Percentiles rank a stretch among this genome's conserved stretches.
Evolutionary conservation across 2,329 filamentous ascomycete genomes (phyloP).

Genomic region (Helminthosporium solani): DNA sequence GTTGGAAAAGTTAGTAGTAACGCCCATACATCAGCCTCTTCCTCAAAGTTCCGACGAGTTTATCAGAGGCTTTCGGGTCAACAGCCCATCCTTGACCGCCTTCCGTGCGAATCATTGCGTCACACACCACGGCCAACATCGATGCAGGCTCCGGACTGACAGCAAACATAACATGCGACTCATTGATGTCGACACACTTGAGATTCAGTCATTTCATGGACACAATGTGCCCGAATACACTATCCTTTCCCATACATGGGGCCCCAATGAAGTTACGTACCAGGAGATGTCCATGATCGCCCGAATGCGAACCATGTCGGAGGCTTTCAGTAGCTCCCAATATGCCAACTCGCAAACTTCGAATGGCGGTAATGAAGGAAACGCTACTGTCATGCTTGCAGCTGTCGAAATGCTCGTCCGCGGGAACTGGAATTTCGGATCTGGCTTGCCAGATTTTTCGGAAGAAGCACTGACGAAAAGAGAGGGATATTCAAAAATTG

Average conservation of each 20-base stretch:
- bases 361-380: neutral
- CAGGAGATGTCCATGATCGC: conserved; percentile 21
- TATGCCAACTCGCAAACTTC: neutral
- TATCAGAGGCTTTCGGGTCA: too few relatives aligned
- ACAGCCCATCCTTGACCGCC: too few relatives aligned
- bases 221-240: conserved; percentile 22
- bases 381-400: conserved; percentile 13
- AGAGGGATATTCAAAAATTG: conserved; percentile 20
- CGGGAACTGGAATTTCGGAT: conserved; percentile 11
- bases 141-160: too few relatives aligned
- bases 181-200: conserved; percentile 24
- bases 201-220: conserved; percentile 23
- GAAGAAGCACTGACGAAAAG: conserved; percentile 19
- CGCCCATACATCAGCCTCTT: too few relatives aligned
- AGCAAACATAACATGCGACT: conserved; percentile 22
- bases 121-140: too few relatives aligned
- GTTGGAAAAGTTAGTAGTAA: too few relatives aligned
- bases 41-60: too few relatives aligned
- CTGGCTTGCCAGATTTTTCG: conserved; percentile 6
- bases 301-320: conserved; percentile 12
- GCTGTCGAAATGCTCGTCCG: conserved; percentile 22
- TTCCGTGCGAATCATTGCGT: too few relatives aligned
- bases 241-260: conserved; percentile 27
- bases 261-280: conserved; percentile 19
- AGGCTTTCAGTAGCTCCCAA: conserved; percentile 1